Conservation (phyloP, 2,329 filamentous ascomycete species). For the Penicillium nordicum region DNA sequence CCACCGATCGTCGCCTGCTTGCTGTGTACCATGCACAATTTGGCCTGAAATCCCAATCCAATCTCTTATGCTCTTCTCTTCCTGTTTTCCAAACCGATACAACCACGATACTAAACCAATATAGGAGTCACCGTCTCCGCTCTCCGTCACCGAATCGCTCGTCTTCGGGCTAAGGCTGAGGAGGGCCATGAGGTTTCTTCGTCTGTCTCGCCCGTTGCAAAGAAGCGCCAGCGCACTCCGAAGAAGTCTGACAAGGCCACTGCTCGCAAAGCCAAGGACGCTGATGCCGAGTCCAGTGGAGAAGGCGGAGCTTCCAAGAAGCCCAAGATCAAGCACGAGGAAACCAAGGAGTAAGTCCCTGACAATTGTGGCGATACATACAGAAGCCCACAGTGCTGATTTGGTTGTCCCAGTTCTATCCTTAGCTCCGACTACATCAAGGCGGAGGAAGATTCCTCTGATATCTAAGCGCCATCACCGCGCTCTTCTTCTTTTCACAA, state of each 20-base stretch:
- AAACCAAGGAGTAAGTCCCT: neutral
- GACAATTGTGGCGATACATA: neutral
- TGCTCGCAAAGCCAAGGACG: neutral
- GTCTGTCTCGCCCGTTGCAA: neutral
- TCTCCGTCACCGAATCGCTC: neutral
- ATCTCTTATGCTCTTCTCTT: neutral
- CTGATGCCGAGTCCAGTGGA: neutral
- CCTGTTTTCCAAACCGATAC: accelerated
- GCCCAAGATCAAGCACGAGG: neutral
- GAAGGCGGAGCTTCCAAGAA: neutral
- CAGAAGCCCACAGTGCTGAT: neutral
- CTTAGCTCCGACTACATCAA: neutral
- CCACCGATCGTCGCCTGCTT: no score
- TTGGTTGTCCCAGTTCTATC: neutral
- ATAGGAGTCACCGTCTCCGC: neutral
- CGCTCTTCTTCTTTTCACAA: neutral
- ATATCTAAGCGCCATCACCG: neutral
- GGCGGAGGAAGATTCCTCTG: neutral
- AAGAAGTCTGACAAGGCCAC: neutral
- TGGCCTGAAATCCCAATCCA: no score
- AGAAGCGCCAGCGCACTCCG: neutral
- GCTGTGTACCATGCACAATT: neutral
- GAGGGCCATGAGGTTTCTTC: neutral
- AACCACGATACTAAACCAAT: neutral
- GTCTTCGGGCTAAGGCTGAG: neutral